These are phyloP conservation scores for Knufia petricola DNA, from an alignment of 2,329 filamentous ascomycete species.

Conservation along the genomic window DNA sequence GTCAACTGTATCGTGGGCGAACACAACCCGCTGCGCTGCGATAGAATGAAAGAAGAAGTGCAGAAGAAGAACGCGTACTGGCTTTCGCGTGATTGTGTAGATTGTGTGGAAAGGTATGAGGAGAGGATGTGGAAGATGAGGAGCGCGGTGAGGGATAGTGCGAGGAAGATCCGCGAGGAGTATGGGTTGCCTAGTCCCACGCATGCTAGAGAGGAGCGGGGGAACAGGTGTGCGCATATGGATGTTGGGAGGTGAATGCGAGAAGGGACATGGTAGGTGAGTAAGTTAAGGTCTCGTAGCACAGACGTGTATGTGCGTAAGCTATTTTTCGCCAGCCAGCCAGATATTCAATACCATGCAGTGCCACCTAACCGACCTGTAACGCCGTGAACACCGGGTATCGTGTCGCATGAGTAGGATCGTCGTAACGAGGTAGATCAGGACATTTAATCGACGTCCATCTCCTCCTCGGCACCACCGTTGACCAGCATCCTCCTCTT, in stretches of 20 bases:
- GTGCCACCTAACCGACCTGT: not conserved
- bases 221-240: not conserved
- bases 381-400: slow-evolving; percentile 11
- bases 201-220: too few relatives aligned
- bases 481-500: slow-evolving; percentile 37
- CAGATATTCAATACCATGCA: not conserved
- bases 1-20: not conserved
- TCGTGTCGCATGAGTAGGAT: slow-evolving; percentile 10
- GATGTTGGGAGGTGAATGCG: not conserved
- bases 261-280: not conserved
- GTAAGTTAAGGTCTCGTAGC: too few relatives aligned
- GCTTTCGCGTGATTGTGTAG: not conserved
- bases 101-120: not conserved
- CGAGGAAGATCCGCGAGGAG: not conserved
- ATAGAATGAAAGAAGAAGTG: not conserved
- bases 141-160: not conserved
- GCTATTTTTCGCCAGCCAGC: too few relatives aligned
- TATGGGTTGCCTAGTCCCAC: not conserved
- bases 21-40: slow-evolving; percentile 2
- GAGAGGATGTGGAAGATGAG: not conserved
- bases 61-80: slow-evolving; percentile 2
- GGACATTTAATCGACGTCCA: slow-evolving; percentile 36
- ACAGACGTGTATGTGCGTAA: too few relatives aligned
- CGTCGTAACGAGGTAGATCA: not conserved
- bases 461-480: slow-evolving; percentile 36